phyloP scores from a whole-genome alignment of 73 alveolate species.

The Paramecium primaurelia region DNA sequence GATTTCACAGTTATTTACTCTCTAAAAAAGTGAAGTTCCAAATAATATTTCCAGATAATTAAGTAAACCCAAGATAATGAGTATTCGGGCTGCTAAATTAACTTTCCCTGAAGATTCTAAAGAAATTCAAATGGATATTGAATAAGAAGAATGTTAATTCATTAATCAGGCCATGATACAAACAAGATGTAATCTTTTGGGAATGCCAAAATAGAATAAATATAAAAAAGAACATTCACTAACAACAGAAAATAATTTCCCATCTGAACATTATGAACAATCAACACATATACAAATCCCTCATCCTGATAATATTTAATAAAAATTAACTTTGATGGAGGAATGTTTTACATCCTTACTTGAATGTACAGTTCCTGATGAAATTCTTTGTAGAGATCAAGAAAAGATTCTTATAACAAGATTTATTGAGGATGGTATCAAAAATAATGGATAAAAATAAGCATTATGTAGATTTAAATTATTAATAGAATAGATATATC shows the following conservation, averaged over 20 bases:
- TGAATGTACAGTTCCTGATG: slow-evolving; percentile 65
- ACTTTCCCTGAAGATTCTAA: not conserved
- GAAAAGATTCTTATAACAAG: slow-evolving; percentile 70
- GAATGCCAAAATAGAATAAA: not conserved
- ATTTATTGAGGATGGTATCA: slow-evolving; percentile 64
- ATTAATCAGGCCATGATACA: not conserved
- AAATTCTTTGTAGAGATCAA: slow-evolving; percentile 80
- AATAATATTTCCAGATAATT: not conserved
- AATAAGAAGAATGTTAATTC: not conserved
- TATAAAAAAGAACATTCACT: not conserved
- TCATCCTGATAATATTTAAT: not conserved
- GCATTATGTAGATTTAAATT: slow-evolving; percentile 46
- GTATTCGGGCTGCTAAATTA: not conserved
- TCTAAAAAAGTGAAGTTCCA: not conserved
- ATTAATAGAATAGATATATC: slow-evolving; percentile 44
- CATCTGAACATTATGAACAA: not conserved
- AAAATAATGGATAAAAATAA: slow-evolving; percentile 61
- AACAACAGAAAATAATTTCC: not conserved
- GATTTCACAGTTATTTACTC: not conserved
- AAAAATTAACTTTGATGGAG: not conserved
- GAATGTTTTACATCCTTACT: not conserved
- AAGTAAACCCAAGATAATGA: not conserved
- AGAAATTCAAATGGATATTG: not conserved
- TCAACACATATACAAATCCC: not conserved
- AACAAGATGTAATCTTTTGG: not conserved